phyloP scores from a whole-genome alignment of 805 yeast genomes.

The Peterozyma toletana region DNA sequence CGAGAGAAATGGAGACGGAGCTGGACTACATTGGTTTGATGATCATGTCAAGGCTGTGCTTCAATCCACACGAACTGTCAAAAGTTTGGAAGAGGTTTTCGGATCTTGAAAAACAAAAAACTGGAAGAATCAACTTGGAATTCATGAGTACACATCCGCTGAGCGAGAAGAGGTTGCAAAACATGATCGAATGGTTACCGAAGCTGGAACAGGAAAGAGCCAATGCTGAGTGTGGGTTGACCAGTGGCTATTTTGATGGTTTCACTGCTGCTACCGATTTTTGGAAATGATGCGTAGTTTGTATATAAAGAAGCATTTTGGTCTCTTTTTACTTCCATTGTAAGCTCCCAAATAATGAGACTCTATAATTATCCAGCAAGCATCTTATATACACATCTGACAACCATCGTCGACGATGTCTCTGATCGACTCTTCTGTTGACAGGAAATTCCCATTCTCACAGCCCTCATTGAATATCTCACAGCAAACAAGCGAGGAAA shows the following conservation, averaged over 20 bases:
- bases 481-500: too few relatives aligned
- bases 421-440: too few relatives aligned
- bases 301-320: too few relatives aligned
- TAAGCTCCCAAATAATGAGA: too few relatives aligned
- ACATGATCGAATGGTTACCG: slow-evolving; percentile 64
- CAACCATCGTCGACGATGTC: too few relatives aligned
- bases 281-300: slow-evolving; percentile 1
- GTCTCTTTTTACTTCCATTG: too few relatives aligned
- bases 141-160: slow-evolving; percentile 88
- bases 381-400: too few relatives aligned
- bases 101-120: slow-evolving; percentile 30
- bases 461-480: too few relatives aligned
- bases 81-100: slow-evolving; percentile 81
- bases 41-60: slow-evolving; percentile 89
- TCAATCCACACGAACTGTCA: slow-evolving; percentile 66
- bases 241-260: slow-evolving; percentile 2
- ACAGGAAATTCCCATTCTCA: too few relatives aligned
- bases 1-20: slow-evolving; percentile 91
- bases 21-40: slow-evolving; percentile 93
- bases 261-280: neutral
- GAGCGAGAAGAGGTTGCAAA: slow-evolving; percentile 60
- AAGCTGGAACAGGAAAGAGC: slow-evolving; percentile 40
- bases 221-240: slow-evolving; percentile 28
- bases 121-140: slow-evolving; percentile 37
- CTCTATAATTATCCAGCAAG: too few relatives aligned